Percentiles rank a stretch among this genome's conserved stretches.
Conservation (phyloP, 2,329 filamentous ascomycete genomes). For the Colletotrichum sp. region DNA sequence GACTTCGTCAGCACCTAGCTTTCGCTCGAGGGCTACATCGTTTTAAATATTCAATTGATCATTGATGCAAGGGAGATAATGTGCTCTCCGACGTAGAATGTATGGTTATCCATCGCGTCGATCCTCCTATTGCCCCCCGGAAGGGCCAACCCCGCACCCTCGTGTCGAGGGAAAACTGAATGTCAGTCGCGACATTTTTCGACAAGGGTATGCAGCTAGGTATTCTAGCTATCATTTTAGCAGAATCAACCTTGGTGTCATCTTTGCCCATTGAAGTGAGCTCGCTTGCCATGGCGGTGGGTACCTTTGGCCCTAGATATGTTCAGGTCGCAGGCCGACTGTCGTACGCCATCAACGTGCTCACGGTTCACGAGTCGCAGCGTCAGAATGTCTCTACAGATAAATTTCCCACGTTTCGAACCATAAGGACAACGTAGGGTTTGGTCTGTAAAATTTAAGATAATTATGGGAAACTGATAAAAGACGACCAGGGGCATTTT, state of each 20-base stretch:
- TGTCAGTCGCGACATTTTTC: not conserved
- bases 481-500: no score
- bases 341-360: no score
- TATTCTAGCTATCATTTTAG: fast-evolving
- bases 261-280: not conserved
- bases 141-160: not conserved
- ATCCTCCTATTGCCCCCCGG: not conserved
- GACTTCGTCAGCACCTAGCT: not conserved
- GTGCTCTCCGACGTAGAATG: no score
- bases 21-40: no score
- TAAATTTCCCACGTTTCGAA: no score
- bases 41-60: no score
- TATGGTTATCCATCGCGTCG: not conserved
- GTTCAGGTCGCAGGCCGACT: not conserved
- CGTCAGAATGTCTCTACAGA: no score
- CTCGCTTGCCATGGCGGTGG: not conserved
- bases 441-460: no score
- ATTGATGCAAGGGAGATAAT: no score
- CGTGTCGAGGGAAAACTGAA: not conserved
- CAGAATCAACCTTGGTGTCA: fast-evolving
- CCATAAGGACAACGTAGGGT: no score
- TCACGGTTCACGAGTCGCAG: no score
- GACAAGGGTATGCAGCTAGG: fast-evolving
- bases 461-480: no score
- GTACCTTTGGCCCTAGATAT: not conserved